A percentile compares a stretch with the other conserved stretches of the same genome.
Conservation (phyloP, 163 green algal genomes). For the Coccomyxa subellipsoidea region DNA sequence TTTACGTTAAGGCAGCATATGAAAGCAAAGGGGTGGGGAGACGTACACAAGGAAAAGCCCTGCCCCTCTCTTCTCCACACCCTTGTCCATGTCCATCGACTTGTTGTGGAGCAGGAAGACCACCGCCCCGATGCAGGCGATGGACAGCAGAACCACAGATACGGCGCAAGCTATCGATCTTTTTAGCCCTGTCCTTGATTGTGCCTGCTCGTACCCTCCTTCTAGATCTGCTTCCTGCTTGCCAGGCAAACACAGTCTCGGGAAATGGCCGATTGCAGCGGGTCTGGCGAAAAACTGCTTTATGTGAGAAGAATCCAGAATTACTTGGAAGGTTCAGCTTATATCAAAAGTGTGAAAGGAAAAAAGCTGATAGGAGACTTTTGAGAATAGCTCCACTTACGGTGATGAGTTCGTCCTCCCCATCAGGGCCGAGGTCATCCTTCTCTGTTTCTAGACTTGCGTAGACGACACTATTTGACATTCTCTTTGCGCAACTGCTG, state of each 20-base stretch:
- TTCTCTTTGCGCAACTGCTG: background rate
- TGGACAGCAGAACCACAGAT: background rate
- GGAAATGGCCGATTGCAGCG: no score
- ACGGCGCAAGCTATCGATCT: background rate
- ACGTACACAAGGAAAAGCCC: slow-evolving; percentile 31
- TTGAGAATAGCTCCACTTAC: background rate
- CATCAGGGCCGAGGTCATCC: background rate
- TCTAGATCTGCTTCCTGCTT: background rate
- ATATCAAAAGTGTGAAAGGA: background rate
- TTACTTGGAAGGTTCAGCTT: background rate
- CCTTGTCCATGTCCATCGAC: background rate
- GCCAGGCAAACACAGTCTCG: background rate
- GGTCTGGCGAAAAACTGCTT: no score
- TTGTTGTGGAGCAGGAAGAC: background rate
- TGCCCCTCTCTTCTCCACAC: slow-evolving; percentile 40
- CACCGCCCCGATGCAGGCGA: background rate
- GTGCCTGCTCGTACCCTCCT: background rate
- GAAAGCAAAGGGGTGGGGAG: background rate
- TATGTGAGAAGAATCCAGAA: background rate
- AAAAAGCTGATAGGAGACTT: background rate
- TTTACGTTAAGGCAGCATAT: background rate
- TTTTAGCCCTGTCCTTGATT: background rate
- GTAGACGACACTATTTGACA: background rate
- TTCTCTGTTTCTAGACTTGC: background rate
- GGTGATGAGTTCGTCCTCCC: background rate